Base-by-base conservation (phyloP, 768 basidiomycete genomes). In the Tremella fuciformis region DNA sequence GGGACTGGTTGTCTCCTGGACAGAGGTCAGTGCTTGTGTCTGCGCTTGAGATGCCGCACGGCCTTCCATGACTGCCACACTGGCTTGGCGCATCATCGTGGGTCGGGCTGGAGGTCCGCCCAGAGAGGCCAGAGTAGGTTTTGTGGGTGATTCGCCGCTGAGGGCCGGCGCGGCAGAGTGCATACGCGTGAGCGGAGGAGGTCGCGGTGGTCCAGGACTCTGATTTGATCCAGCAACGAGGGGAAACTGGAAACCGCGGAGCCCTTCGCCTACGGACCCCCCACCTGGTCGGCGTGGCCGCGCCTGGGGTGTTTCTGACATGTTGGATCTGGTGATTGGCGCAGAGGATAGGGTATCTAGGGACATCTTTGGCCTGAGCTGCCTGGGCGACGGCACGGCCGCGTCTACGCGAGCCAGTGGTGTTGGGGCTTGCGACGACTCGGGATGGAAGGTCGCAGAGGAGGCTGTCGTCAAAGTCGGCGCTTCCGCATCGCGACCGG, bases 51-150 rank as follows among this genome's bases (percentile, higher is more conserved):
- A 48, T 18, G 57, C 53, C 3, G 60, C 63, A 38, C 71, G 42
- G 1, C 73, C 70, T 52, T 85, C 84, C 80, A 85, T 81, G 13
- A 84, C 80, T 2, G 83, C 79, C 2, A 83, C 80, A 3, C 82
- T 83, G 8, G 82, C 82, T 53, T 83, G 81, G n/a, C 83, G 77
- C 13, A 84, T 83, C 38, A 83, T 80, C 1, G 69, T 63, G 15
- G 73, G 75, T 38, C 75, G 58, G 13, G 42, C 29, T 26, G 49
- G 59, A 38, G 51, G 54, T 40, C 57, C 59, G 53, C 15, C 60
- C 41, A 15, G 34, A 21, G 22, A n/a, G 1, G 47, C 44, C 54
- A 13, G 50, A 21, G 44, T 51, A 16, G 38, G 58, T 51, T 15
- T 39, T 39, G 34, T 50, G 15, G 50, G 60, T 38, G 44, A 60